A percentile compares a stretch with the other conserved stretches of the same genome.
phyloP scores from a whole-genome alignment of 2,329 filamentous ascomycete species.

The Paracorniculantispora psalliotae region DNA sequence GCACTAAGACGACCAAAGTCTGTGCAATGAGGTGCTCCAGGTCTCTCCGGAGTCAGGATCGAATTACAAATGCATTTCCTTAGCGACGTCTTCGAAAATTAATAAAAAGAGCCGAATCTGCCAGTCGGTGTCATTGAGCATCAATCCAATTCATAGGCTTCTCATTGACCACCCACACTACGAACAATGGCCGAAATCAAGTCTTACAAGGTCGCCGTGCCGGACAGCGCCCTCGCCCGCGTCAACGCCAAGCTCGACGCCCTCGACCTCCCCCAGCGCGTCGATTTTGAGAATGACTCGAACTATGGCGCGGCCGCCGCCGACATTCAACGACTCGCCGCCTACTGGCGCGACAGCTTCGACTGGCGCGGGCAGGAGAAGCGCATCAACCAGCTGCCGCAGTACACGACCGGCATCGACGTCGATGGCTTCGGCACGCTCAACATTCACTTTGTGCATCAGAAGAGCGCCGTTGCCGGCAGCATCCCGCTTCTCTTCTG shows the following conservation, averaged over 20 bases:
- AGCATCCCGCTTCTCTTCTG: conserved; percentile 57
- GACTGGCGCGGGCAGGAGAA: conserved; percentile 54
- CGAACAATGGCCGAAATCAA: conserved; percentile 19
- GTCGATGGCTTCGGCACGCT: conserved; percentile 51
- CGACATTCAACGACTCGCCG: conserved; percentile 24
- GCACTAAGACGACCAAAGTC: no score
- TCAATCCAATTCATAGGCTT: no score
- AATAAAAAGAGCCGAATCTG: no score
- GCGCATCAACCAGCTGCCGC: conserved; percentile 50
- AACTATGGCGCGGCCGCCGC: conserved; percentile 20
- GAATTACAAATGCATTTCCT: no score
- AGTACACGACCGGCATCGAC: conserved; percentile 44
- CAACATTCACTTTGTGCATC: conserved; percentile 58
- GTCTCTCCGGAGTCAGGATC: no score
- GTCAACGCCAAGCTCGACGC: conserved; percentile 23
- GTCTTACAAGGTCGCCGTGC: conserved; percentile 25
- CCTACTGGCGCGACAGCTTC: conserved; percentile 37
- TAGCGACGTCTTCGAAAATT: no score
- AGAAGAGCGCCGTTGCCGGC: conserved; percentile 40
- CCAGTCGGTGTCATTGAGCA: not conserved
- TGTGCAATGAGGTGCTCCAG: no score
- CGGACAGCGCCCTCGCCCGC: conserved; percentile 20
- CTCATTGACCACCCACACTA: not conserved
- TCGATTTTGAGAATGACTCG: conserved; percentile 16
- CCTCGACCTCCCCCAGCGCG: conserved; percentile 19